Evolutionary conservation across 2,329 filamentous ascomycete genomes (phyloP).

Genomic region (Epichloe gansuensis): DNA sequence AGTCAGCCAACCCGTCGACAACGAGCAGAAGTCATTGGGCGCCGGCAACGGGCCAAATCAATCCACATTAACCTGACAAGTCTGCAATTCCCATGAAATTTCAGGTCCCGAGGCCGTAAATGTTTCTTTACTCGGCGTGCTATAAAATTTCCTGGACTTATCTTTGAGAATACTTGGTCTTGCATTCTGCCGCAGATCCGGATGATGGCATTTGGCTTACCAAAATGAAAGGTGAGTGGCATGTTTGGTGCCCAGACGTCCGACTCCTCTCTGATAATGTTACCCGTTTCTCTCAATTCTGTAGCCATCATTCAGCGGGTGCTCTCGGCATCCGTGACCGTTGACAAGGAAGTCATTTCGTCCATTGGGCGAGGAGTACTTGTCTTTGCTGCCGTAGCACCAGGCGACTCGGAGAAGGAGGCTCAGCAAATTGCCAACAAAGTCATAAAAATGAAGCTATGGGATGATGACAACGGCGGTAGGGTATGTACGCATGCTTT

Average conservation of each 20-base stretch:
- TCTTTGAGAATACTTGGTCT: neutral
- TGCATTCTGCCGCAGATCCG: neutral
- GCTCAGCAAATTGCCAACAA: slow-evolving; percentile 72
- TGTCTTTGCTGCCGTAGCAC: slow-evolving; percentile 82
- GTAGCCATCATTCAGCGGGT: slow-evolving; percentile 86
- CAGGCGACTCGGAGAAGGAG: slow-evolving; percentile 82
- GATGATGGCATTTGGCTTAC: neutral
- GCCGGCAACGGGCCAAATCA: neutral
- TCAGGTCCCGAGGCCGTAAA: too few species aligned
- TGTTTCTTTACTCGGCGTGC: neutral
- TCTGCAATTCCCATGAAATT: neutral
- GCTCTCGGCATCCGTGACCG: slow-evolving; percentile 86
- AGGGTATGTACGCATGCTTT: slow-evolving; percentile 34
- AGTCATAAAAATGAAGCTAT: slow-evolving; percentile 79
- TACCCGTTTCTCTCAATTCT: neutral
- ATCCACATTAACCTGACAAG: neutral
- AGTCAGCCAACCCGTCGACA: neutral
- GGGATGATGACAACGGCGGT: slow-evolving; percentile 67
- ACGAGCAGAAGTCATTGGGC: neutral
- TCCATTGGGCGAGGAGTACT: slow-evolving; percentile 82
- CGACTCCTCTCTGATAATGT: neutral
- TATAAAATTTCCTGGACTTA: neutral
- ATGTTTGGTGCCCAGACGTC: neutral
- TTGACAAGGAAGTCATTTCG: slow-evolving; percentile 81
- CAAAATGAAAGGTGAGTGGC: slow-evolving; percentile 8